A percentile compares a stretch with the other conserved stretches of the same genome.
Evolutionary conservation across 352 stramenopile species (phyloP).

Genomic region (Salisapilia sapeloensis): DNA sequence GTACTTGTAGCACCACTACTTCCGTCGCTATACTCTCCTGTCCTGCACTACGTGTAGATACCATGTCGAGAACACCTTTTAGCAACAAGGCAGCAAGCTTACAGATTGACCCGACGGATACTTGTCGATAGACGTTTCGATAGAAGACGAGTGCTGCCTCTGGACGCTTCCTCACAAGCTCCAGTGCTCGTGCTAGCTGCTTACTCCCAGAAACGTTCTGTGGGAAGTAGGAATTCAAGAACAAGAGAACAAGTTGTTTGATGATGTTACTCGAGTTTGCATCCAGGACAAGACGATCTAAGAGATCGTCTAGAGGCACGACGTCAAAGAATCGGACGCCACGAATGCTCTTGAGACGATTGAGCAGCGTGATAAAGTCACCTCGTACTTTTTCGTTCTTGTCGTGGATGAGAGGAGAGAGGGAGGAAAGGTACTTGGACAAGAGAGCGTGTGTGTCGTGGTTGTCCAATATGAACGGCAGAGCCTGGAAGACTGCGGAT

Average conservation of each 20-base stretch:
- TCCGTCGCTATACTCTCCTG: no score
- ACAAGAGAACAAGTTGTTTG: slow-evolving; percentile 67
- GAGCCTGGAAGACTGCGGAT: slow-evolving; percentile 64
- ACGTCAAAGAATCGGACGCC: slow-evolving; percentile 81
- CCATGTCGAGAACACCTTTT: slow-evolving; percentile 61
- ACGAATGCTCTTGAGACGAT: slow-evolving; percentile 78
- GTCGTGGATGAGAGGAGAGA: slow-evolving; percentile 62
- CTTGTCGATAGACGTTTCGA: slow-evolving; percentile 47
- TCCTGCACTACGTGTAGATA: slow-evolving; percentile 38
- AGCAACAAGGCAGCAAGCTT: slow-evolving; percentile 62
- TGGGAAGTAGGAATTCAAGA: slow-evolving; percentile 80
- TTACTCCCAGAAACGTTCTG: slow-evolving; percentile 63
- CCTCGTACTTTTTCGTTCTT: slow-evolving; percentile 68
- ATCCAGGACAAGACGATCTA: slow-evolving; percentile 59
- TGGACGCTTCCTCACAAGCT: slow-evolving; percentile 65
- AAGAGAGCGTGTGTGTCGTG: slow-evolving; percentile 65
- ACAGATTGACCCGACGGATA: slow-evolving; percentile 65
- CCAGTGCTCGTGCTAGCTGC: slow-evolving; percentile 64
- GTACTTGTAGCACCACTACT: slow-evolving; percentile 61
- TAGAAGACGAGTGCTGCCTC: slow-evolving; percentile 76
- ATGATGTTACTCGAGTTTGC: slow-evolving; percentile 25
- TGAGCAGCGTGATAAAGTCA: slow-evolving; percentile 55
- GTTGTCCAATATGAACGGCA: slow-evolving; percentile 78
- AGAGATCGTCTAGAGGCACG: slow-evolving; percentile 54
- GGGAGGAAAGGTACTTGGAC: slow-evolving; percentile 31